Evolutionary conservation across 352 stramenopile species (phyloP), one percentile per base, ranked within the genome.

Genomic region (Globisporangium acanthophoron): DNA sequence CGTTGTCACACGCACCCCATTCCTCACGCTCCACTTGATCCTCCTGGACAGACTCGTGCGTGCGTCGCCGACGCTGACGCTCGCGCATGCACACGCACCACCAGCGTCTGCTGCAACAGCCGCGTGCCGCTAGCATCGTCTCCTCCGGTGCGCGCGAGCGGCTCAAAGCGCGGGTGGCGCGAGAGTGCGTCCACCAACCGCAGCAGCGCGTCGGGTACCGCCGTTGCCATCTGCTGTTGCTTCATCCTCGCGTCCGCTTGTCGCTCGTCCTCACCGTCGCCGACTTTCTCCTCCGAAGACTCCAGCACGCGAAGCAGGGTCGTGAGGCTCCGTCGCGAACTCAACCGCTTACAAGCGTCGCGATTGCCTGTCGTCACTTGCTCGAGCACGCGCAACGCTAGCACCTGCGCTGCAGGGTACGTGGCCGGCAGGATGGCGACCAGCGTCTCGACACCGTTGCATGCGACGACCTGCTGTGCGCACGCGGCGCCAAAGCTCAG

Each of bases 371-470:
- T 18, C 3, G 20, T 31, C 18, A 72, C 31, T n/a, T 64, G 65
- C 11, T 61, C 45, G 52, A 68, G 48, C 31, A 68, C 46, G 21
- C 52, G 61, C 53, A 69, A 31, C 48, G 52, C 54, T 24, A 69
- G 55, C 9, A 61, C 21, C 13, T 62, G 61, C 33, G 47, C 37
- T 20, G 51, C 48, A 9, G 41, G 37, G 7, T 58, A 49, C 20
- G 47, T 31, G 29, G 65, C 44, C 18, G 56, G 50, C 44, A 64
- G 52, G 21, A 72, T 54, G 15, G 52, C 44, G 40, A 68, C 24
- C 35, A 69, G 43, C 15, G 51, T 54, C 39, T 66, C 56, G 13
- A 48, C 39, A 3, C 59, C 41, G n/a, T 37, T 40, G 12, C n/a
- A 40, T 12, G 41, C 40, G 27, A 63, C 39, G 21, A 69, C 55